Conservation (phyloP, 768 basidiomycete species). For the Suillus luteus region DNA sequence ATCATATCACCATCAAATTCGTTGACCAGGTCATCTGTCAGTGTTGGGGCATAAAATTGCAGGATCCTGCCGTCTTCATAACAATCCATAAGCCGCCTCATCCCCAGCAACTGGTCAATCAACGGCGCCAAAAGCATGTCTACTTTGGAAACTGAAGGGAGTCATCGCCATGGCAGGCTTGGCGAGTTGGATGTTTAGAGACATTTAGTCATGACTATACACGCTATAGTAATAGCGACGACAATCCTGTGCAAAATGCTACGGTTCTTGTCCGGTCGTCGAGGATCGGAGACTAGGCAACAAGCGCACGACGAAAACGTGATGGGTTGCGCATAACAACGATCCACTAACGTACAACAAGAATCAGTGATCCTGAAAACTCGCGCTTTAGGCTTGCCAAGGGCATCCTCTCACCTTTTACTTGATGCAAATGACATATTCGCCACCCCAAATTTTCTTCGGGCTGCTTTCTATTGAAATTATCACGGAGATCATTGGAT, state of each 20-base stretch:
- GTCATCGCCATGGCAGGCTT: neutral
- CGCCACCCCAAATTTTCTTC: neutral
- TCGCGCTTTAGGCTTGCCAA: neutral
- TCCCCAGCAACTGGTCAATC: slow-evolving; percentile 1
- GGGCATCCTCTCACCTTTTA: neutral
- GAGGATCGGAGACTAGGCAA: neutral
- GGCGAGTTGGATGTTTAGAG: neutral
- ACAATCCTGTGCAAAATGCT: neutral
- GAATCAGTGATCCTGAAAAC: neutral
- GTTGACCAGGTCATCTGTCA: neutral
- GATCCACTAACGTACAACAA: slow-evolving; percentile 4
- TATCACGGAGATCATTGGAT: neutral
- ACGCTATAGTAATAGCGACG: neutral
- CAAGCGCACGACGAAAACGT: neutral
- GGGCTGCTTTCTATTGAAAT: neutral
- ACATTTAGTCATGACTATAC: neutral
- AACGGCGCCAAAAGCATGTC: neutral
- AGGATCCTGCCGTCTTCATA: slow-evolving; percentile 1
- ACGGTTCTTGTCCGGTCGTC: neutral
- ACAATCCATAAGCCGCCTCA: neutral
- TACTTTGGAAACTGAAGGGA: neutral
- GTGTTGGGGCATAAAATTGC: neutral
- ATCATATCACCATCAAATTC: neutral
- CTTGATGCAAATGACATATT: neutral
- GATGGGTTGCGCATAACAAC: slow-evolving; percentile 7